These are phyloP conservation scores for Annulohypoxylon maeteangense DNA, from an alignment of 495 filamentous ascomycete genomes.

Conservation along the genomic window DNA sequence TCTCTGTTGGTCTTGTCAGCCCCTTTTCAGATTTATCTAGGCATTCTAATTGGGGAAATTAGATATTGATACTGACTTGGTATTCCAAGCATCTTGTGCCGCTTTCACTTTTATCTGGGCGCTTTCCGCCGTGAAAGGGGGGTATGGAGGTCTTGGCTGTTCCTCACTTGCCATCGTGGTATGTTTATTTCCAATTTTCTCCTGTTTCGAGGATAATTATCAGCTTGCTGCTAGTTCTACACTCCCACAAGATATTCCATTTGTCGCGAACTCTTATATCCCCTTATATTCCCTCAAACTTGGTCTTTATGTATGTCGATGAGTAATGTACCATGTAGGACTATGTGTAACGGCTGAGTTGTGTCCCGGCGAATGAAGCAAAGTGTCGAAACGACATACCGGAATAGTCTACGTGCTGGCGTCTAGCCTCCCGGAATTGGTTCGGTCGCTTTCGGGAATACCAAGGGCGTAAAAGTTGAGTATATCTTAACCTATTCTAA, in stretches of 20 bases:
- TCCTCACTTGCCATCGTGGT: constrained; percentile 36
- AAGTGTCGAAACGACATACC: not conserved
- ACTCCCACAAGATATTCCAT: not conserved
- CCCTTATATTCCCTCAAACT: constrained; percentile 8
- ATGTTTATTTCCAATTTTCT: not conserved
- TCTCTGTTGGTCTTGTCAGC: constrained; percentile 56
- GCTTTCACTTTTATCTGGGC: constrained; percentile 84
- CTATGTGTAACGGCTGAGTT: constrained; percentile 5
- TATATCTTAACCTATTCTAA: constrained; percentile 18
- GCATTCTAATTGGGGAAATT: not conserved
- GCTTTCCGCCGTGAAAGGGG: constrained; percentile 83
- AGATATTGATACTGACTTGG: constrained; percentile 60
- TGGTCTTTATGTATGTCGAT: not conserved
- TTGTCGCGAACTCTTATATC: not conserved
- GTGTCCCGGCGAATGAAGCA: constrained; percentile 12
- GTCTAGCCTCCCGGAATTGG: constrained; percentile 15
- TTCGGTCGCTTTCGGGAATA: constrained; percentile 25
- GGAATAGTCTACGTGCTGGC: constrained; percentile 12
- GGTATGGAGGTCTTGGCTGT: constrained; percentile 59
- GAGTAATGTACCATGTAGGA: constrained; percentile 1
- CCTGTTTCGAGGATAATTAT: not conserved
- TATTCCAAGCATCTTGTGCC: constrained; percentile 89
- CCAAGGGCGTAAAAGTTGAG: not conserved
- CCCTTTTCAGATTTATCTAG: not conserved
- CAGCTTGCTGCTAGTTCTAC: not conserved